A percentile compares a stretch with the other conserved stretches of the same genome.
Evolutionary conservation across 75 land plant species (phyloP).

Genomic region (Gnetum montanum): DNA sequence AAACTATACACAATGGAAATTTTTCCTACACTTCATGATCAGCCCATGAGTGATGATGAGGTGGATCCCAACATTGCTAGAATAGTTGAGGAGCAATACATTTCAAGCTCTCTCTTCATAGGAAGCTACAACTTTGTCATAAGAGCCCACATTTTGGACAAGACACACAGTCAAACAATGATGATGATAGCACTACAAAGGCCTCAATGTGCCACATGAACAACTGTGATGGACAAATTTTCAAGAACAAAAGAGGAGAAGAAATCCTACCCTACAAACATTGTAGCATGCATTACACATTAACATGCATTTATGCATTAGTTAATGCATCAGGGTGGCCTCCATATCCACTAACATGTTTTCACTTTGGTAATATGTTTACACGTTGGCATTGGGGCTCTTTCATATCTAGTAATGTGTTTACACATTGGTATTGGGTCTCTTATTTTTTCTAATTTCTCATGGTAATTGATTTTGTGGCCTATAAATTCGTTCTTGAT

Average conservation of each 20-base stretch:
- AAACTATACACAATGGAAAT: constrained; percentile 70
- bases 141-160: constrained; percentile 78
- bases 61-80: constrained; percentile 17
- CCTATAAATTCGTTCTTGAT: too few species aligned
- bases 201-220: constrained; percentile 49
- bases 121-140: constrained; percentile 84
- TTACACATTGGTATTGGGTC: too few species aligned
- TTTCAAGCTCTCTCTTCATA: constrained; percentile 77
- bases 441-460: too few species aligned
- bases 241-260: constrained; percentile 66
- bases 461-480: too few species aligned
- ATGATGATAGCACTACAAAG: constrained; percentile 61
- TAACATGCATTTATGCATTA: too few species aligned
- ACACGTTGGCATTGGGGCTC: too few species aligned
- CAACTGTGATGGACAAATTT: constrained; percentile 77
- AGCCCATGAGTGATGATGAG: constrained; percentile 32
- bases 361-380: too few species aligned
- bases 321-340: too few species aligned
- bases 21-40: constrained; percentile 82
- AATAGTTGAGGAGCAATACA: constrained; percentile 77
- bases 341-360: too few species aligned
- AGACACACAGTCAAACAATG: constrained; percentile 54
- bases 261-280: constrained; percentile 71
- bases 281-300: too few species aligned
- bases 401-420: too few species aligned